phyloP scores from a whole-genome alignment of 805 yeast species.

The Cyberlindnera suaveolens region DNA sequence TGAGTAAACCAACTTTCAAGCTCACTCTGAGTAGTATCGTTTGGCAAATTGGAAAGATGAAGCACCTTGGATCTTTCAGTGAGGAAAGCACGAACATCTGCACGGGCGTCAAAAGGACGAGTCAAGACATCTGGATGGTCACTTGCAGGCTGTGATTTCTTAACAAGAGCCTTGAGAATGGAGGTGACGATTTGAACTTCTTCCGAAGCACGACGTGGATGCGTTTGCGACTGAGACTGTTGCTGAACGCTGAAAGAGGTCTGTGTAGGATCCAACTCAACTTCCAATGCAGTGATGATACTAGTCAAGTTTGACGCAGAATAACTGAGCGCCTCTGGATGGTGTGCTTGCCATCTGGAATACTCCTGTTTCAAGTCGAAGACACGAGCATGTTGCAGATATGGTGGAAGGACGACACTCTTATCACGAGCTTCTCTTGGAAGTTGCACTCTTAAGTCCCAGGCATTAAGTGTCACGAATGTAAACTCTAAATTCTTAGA shows the following conservation, averaged over 20 bases:
- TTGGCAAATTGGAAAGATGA: constrained; percentile 73
- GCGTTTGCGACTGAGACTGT: constrained; percentile 8
- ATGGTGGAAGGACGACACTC: constrained; percentile 63
- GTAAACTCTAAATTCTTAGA: constrained; percentile 45
- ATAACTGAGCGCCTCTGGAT: constrained; percentile 40
- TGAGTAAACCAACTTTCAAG: constrained; percentile 88
- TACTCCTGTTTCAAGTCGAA: constrained; percentile 76
- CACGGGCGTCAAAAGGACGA: constrained; percentile 69
- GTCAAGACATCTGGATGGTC: constrained; percentile 53
- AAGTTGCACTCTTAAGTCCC: constrained; percentile 71
- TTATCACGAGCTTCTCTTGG: constrained; percentile 80
- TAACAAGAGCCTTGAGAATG: constrained; percentile 40
- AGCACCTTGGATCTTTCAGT: constrained; percentile 73
- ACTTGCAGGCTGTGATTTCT: constrained; percentile 40
- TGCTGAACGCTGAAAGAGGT: constrained; percentile 13
- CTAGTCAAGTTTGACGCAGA: constrained; percentile 24
- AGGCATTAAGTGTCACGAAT: constrained; percentile 59
- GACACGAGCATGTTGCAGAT: constrained; percentile 66
- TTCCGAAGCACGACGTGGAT: constrained; percentile 36
- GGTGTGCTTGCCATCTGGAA: constrained; percentile 61
- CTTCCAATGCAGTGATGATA: constrained; percentile 25
- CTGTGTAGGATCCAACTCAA: constrained; percentile 10
- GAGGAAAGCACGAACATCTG: constrained; percentile 63
- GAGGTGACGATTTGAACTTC: constrained; percentile 41
- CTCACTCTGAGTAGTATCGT: constrained; percentile 85